phyloP scores from a whole-genome alignment of 345 rosid species.

The Arabidopsis thaliana region DNA sequence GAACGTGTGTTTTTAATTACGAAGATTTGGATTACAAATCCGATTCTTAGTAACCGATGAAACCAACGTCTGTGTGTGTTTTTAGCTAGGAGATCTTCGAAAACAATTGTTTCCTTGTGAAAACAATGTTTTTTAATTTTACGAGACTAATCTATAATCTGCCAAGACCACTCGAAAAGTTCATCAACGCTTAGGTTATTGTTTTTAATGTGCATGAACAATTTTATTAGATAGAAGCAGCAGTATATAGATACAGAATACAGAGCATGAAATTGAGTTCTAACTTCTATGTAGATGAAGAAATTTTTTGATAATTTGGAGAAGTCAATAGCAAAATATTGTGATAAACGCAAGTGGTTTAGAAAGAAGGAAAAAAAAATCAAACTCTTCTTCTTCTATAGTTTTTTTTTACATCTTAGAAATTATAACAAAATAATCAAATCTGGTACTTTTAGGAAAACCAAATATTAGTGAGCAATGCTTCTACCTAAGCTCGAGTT shows the following conservation, averaged over 20 bases:
- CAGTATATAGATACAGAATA: not conserved
- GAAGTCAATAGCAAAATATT: not conserved
- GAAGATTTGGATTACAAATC: conserved; percentile 7
- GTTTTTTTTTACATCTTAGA: conserved; percentile 34
- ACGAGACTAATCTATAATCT: not conserved
- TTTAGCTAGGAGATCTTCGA: not conserved
- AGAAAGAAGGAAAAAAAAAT: not conserved
- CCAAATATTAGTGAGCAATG: conserved; percentile 31
- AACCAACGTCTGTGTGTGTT: too few species aligned
- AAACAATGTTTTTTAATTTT: not conserved
- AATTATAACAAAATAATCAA: conserved; percentile 9
- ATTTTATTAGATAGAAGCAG: not conserved
- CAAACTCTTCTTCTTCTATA: conserved; percentile 28
- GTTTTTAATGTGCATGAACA: too few species aligned
- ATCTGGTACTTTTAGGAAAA: not conserved
- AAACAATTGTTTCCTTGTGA: not conserved
- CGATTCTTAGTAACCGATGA: not conserved
- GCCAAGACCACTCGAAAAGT: too few species aligned
- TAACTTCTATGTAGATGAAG: too few species aligned
- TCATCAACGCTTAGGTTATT: too few species aligned
- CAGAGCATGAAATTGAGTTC: not conserved
- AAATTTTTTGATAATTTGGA: not conserved
- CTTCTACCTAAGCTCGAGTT: conserved; percentile 37
- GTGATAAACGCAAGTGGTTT: not conserved
- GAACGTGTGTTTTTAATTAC: not conserved